These are phyloP conservation scores for Saccharomycopsis lassenensis DNA, from an alignment of 805 yeast species.

Conservation along the genomic window DNA sequence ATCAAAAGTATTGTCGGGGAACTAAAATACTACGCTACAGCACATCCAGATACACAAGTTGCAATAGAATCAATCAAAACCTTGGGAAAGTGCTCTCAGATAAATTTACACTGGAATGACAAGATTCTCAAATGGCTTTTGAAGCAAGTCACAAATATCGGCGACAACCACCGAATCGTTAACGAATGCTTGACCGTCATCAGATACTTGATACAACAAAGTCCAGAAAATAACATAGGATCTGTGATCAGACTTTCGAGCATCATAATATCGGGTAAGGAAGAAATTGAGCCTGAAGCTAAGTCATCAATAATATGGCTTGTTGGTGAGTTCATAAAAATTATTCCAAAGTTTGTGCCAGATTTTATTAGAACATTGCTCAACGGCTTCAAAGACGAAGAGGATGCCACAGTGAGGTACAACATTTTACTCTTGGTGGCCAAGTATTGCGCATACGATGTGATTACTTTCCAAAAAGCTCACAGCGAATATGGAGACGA, in stretches of 20 bases:
- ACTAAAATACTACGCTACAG: conserved; percentile 44
- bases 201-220: conserved; percentile 57
- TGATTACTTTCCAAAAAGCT: conserved; percentile 30
- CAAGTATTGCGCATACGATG: conserved; percentile 49
- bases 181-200: conserved; percentile 65
- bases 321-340: conserved; percentile 64
- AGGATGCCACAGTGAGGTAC: conserved; percentile 43
- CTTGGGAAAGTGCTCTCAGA: conserved; percentile 48
- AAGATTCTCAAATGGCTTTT: conserved; percentile 57
- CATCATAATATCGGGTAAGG: conserved; percentile 21
- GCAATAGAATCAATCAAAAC: conserved; percentile 46
- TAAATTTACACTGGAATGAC: conserved; percentile 36
- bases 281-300: conserved; percentile 35
- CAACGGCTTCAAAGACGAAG: conserved; percentile 42
- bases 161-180: conserved; percentile 27
- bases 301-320: conserved; percentile 84
- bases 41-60: conserved; percentile 21
- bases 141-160: conserved; percentile 29
- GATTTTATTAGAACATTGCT: conserved; percentile 59
- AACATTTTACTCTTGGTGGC: conserved; percentile 68
- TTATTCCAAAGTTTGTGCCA: conserved; percentile 46
- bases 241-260: conserved; percentile 42
- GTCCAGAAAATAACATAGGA: conserved; percentile 40
- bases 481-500: conserved; percentile 19
- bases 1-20: conserved; percentile 46